Base-by-base conservation (phyloP, 2,329 filamentous ascomycete genomes). In the Trichophyton simii region DNA sequence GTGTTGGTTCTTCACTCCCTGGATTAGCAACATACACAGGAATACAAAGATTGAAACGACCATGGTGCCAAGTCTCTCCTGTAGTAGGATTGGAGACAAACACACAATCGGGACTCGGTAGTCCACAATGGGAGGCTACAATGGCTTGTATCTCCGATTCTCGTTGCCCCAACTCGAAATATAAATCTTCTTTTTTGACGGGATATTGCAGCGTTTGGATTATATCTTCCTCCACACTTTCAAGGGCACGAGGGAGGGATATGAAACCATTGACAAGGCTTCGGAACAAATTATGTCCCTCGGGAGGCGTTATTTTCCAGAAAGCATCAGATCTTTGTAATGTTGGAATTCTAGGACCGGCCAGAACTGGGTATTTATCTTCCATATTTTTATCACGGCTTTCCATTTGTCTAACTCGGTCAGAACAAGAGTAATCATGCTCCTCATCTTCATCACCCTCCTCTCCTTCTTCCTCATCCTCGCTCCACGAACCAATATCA, bases 41-140 rank as follows among this genome's bases (percentile, higher is more conserved):
- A 20, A 65, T 64, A 46, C 54, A 64, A 22, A 64, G 15, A 44
- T 65, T 64, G 46, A 65, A 64, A 60, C 60, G 62, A 44, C 64
- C 64, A 54, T 63, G 58, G 9, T 38, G 11, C 63, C 64, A 66
- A 11, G 62, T 42, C 31, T 58, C 31, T 31, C 60, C 50, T 13
- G 18, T 52, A 31, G 57, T 20, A 20, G 60, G 59, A 41, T n/a
- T 38, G 31, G 63, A 60, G n/a, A 64, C 60, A 41, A 50, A 60
- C 18, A 64, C 63, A 28, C 31, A 18, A 13, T 52, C 57, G 22
- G 61, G 63, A 25, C 48, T 62, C 13, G 61, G 15, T 52, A 64
- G 38, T 31, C 63, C 62, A 36, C 61, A 62, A 59, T 63, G 63
- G 34, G 55, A 61, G 34, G 63, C 63, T 42, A 65, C 54, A 48